Base-by-base conservation (phyloP, 805 yeast genomes). In the Lipomyces lipofer region DNA sequence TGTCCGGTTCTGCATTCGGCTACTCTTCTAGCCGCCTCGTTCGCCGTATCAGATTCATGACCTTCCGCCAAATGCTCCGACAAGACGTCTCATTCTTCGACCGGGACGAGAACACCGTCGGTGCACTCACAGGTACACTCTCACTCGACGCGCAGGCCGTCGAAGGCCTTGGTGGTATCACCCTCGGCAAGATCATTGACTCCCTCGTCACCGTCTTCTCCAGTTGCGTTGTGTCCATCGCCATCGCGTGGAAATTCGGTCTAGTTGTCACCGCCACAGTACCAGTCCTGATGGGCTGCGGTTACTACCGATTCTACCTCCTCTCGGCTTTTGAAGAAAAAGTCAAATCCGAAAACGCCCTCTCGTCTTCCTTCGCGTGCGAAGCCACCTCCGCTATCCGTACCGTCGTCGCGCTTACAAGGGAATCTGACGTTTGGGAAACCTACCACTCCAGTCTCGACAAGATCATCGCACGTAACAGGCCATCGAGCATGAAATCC, bases 401-500 rank as follows among this genome's bases (percentile, higher is more conserved):
- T 29, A 74, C 77, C 12, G 78, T 74, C 10, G 72, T 69, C 35
- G 66, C 77, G 9, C 58, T 74, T 30, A 73, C 78, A 5, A 71
- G 78, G 13, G 77, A 74, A 50, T 66, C 66, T 27, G 73, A 71
- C 22, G 76, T 74, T 3, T 63, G 66, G 50, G 66, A 63, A 2
- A 58, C 58, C 25, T 74, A 74, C 58, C 64, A 58, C 40, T 22
- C 49, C 3, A 19, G 51, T 3, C 45, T 63, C 12, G 25, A 39
- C 19, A 40, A 19, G n/a, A 62, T 54, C 38, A 35, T 54, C 21
- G 33, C 21, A 56, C 75, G 75, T 47, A 75, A 79, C 43, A 65
- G 71, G 17, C 51, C 54, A 22, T 28, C 59, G 6, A 48, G 51
- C 36, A 5, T 54, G 17, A 51, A 47, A 32, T 58, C 77, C 4